Evolutionary conservation across 768 basidiomycete species (phyloP).

Genomic region (Omphalotus guepiniiformis): DNA sequence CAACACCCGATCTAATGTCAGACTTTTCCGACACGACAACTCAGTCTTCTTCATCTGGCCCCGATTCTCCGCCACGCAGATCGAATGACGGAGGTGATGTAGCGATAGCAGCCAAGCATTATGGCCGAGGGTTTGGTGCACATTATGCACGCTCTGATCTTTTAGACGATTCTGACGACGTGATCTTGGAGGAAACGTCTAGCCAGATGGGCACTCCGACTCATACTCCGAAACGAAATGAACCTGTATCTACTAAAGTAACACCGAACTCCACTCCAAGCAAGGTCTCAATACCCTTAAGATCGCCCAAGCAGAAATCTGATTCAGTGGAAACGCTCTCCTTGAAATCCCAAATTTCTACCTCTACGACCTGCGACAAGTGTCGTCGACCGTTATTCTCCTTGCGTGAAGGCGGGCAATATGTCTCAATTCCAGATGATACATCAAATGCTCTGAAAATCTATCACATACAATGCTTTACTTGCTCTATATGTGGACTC

Average conservation of each 20-base stretch:
- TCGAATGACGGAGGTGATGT: slow-evolving; percentile 13
- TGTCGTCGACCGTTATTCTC: slow-evolving; percentile 59
- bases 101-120: slow-evolving; percentile 8
- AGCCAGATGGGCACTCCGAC: slow-evolving; percentile 30
- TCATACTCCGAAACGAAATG: slow-evolving; percentile 25
- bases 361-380: slow-evolving; percentile 51
- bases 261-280: slow-evolving; percentile 2
- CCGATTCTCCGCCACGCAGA: slow-evolving; percentile 46
- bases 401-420: slow-evolving; percentile 53
- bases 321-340: slow-evolving; percentile 22
- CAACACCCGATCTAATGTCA: slow-evolving; percentile 56
- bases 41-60: slow-evolving; percentile 47
- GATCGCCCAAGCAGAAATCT: too few species aligned
- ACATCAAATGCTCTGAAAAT: slow-evolving; percentile 45
- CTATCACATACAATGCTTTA: slow-evolving; percentile 77
- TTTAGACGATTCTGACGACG: slow-evolving; percentile 20
- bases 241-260: slow-evolving; percentile 11
- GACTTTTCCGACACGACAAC: slow-evolving; percentile 59
- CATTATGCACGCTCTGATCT: slow-evolving; percentile 23
- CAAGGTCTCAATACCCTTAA: not conserved
- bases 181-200: slow-evolving; percentile 27
- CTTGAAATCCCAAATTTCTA: slow-evolving; percentile 22
- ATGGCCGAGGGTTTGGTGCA: slow-evolving; percentile 15
- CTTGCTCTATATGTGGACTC: slow-evolving; percentile 61
- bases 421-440: slow-evolving; percentile 65